Base-by-base conservation (phyloP, 2,329 filamentous ascomycete species). In the Diaporthe longicolla region DNA sequence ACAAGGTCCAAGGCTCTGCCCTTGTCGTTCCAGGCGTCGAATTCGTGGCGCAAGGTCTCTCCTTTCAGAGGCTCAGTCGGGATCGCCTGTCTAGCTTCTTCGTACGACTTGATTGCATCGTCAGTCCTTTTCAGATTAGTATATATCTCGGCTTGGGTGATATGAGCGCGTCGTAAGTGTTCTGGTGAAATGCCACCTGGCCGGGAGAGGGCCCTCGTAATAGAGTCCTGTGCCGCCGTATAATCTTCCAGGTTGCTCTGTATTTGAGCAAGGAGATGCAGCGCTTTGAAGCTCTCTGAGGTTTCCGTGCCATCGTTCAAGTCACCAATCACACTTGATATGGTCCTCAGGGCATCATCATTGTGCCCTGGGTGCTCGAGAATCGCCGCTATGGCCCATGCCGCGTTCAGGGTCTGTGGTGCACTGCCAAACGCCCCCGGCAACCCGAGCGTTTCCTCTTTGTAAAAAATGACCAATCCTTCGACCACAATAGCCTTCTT, bases 21-120 rank as follows among this genome's bases (percentile, higher is more conserved):
- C 2, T 70, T 73, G 8, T 70, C 19, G 10, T 52, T 55, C 37
- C 68, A 73, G 35, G 35, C 52, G 10, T 70, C 24, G 40, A 73
- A 70, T 29, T 73, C 71, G 17, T 43, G 3, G n/a, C 52, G 71
- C n/a, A 73, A 8, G n/a, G 70, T 21, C 5, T 70, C 9, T 24
- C 63, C 71, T 6, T 37, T 13, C 10, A 73, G 15, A 26, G 71
- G 71, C 52, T 73, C 71, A n/a, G 11, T 37, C 4, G 63, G 54
- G 17, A n/a, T 48, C 19, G 52, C 52, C 32, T 48, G 71, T 17
- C 71, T 69, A 21, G 71, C 71, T 10, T 19, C 13, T 24, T 70
- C 71, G 37, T 70, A 73, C 3, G 71, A 73, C 17, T 35, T 40
- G 15, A 69, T 50, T 19, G 71, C 63, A 6, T 70, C 63, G 9